Base-by-base conservation (phyloP, 2,329 filamentous ascomycete species). In the Fusarium phyllophilum region DNA sequence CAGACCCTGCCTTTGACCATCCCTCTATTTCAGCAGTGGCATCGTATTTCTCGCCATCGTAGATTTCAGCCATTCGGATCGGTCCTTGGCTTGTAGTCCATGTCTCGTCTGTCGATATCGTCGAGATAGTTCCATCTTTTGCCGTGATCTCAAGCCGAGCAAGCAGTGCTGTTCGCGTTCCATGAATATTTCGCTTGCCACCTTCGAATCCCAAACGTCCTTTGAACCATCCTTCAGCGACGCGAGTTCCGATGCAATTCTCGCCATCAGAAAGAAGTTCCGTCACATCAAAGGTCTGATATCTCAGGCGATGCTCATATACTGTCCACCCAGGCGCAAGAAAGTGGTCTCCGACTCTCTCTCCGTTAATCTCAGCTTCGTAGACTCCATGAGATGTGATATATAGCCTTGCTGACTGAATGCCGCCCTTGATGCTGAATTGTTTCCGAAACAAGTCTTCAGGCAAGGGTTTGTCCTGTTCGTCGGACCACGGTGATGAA, bases 271-370 rank as follows among this genome's bases (percentile, higher is more conserved):
- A 77, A 3, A 89, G 59, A 0, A 86, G 79, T 2, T 79, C 66
- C 0, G 83, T 84, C 4, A 90, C 85, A 66, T 90, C 87, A 66
- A 86, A 87, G 0, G 84, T 86, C 66, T 89, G 84, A 65, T 90
- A 90, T 2, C 83, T 79, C 22, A 86, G 82, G 2, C 87, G 82
- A 61, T 85, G 78, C 1, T 84, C 78, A 71, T 89, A 90, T 6
- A 83, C 83, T 51, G 85, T 84, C 85, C 86, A 89, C 0, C 87
- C 87, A 0, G 87, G 87, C 24, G 87, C 84, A 45, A 88, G 79
- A 20, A 83, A 80, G 8, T 79, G 66, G 52, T 84, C 81, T 0
- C 65, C 65, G 4, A 68, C 52, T n/a, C 33, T 26, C 14, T 41
- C 7, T 0, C 85, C 86, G 60, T 89, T 88, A 62, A 89, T 84